Evolutionary conservation across 805 yeast species (phyloP).

Genomic region (Starmerella potacharoeniae): DNA sequence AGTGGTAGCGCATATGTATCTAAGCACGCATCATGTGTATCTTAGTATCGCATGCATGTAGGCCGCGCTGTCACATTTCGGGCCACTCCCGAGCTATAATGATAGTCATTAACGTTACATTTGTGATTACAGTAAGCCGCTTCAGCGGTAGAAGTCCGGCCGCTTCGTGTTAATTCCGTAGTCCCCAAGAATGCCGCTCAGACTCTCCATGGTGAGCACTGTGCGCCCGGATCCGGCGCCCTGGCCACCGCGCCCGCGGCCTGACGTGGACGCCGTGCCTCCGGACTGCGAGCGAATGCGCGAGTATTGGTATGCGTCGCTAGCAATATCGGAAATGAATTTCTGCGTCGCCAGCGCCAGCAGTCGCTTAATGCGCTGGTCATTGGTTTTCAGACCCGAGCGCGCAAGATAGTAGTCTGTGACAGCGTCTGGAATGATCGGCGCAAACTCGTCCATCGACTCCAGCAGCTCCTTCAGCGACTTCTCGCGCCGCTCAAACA

Average conservation of each 20-base stretch:
- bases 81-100: too few species aligned
- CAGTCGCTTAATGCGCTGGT: conserved; percentile 65
- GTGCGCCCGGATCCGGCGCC: conserved; percentile 36
- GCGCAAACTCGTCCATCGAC: conserved; percentile 88
- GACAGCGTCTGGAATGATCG: conserved; percentile 92
- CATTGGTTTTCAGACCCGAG: conserved; percentile 74
- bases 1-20: too few species aligned
- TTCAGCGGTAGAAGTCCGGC: conserved; percentile 82
- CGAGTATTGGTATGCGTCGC: conserved; percentile 92
- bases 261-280: conserved; percentile 28
- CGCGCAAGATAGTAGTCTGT: conserved; percentile 81
- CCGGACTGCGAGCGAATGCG: conserved; percentile 78
- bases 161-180: conserved; percentile 82
- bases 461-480: conserved; percentile 65
- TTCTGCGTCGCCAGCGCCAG: conserved; percentile 94
- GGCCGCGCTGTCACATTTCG: too few species aligned
- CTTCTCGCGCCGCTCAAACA: conserved; percentile 24
- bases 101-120: background rate
- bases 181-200: conserved; percentile 84
- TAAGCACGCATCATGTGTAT: too few species aligned
- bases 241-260: conserved; percentile 28
- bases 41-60: too few species aligned
- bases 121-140: background rate
- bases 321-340: conserved; percentile 85
- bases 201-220: conserved; percentile 83